Conservation (phyloP, 2,329 filamentous ascomycete genomes). For the Penicillium sp. region DNA sequence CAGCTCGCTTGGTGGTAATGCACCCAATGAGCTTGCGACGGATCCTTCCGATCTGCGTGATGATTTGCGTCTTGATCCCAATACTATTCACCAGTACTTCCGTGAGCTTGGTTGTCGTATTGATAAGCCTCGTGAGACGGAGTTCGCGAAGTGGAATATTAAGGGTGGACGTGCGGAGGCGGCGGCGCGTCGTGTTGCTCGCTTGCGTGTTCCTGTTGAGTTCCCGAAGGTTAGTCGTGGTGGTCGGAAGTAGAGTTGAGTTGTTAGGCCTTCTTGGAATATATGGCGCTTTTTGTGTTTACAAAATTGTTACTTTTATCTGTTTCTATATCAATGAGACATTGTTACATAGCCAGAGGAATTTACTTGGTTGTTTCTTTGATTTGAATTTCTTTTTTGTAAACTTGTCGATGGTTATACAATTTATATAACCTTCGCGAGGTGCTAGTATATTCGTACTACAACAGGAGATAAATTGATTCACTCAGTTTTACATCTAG, state of each 20-base stretch:
- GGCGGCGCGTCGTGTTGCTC: conserved; percentile 57
- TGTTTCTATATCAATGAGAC: conserved; percentile 9
- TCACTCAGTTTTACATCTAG: fast-evolving
- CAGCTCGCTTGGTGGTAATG: conserved; percentile 36
- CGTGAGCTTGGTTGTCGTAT: conserved; percentile 47
- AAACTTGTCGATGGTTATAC: background rate
- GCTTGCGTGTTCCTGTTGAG: conserved; percentile 71
- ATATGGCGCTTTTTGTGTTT: conserved; percentile 9
- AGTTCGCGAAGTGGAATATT: conserved; percentile 43
- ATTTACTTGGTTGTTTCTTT: background rate
- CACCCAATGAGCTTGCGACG: conserved; percentile 41
- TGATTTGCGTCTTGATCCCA: conserved; percentile 42
- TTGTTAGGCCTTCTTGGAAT: background rate
- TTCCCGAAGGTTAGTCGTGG: conserved; percentile 67
- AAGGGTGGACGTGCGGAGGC: conserved; percentile 62
- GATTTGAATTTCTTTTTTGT: background rate
- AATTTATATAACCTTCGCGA: background rate
- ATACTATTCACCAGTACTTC: conserved; percentile 41
- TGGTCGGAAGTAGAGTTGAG: conserved; percentile 28
- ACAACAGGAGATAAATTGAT: background rate
- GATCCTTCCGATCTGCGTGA: conserved; percentile 47
- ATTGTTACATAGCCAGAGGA: conserved; percentile 12
- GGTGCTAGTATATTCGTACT: background rate
- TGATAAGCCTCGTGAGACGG: conserved; percentile 41
- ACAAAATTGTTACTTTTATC: conserved; percentile 6